phyloP scores from a whole-genome alignment of 129 eudicot species.

The Cynara cardunculus region DNA sequence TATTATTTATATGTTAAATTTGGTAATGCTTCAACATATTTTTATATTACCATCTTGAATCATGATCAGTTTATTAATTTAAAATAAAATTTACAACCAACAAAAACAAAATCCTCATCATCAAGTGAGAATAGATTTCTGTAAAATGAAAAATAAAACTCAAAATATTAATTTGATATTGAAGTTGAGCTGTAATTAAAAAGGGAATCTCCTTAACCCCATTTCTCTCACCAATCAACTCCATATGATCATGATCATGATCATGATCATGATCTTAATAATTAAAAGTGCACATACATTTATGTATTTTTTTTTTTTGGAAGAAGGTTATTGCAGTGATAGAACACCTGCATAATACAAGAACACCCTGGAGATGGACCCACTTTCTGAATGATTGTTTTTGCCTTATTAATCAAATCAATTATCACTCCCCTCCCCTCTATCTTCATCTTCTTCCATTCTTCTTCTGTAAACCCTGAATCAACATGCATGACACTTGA shows the following conservation, averaged over 20 bases:
- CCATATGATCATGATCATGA: background rate
- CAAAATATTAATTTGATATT: too few relatives aligned
- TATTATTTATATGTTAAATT: too few relatives aligned
- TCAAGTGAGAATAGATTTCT: too few relatives aligned
- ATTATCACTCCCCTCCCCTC: conserved; percentile 33
- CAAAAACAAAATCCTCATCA: too few relatives aligned
- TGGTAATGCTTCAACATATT: too few relatives aligned
- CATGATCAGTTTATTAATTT: too few relatives aligned
- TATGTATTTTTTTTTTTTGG: background rate
- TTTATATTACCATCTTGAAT: too few relatives aligned
- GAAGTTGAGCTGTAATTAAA: too few relatives aligned
- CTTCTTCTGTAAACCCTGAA: conserved; percentile 18
- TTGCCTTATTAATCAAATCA: conserved; percentile 35
- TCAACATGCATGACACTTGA: conserved; percentile 10
- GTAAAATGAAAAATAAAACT: too few relatives aligned
- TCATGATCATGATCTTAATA: background rate
- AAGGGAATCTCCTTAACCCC: background rate
- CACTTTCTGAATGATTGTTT: conserved; percentile 33
- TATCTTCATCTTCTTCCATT: conserved; percentile 1
- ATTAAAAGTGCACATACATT: background rate
- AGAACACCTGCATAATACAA: conserved; percentile 26
- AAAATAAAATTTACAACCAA: too few relatives aligned
- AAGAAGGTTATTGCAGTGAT: background rate
- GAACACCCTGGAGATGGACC: conserved; percentile 43
- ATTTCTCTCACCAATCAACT: conserved; percentile 10